These are phyloP conservation scores for Claviceps purpurea DNA, from an alignment of 2,329 filamentous ascomycete genomes.

Conservation along the genomic window DNA sequence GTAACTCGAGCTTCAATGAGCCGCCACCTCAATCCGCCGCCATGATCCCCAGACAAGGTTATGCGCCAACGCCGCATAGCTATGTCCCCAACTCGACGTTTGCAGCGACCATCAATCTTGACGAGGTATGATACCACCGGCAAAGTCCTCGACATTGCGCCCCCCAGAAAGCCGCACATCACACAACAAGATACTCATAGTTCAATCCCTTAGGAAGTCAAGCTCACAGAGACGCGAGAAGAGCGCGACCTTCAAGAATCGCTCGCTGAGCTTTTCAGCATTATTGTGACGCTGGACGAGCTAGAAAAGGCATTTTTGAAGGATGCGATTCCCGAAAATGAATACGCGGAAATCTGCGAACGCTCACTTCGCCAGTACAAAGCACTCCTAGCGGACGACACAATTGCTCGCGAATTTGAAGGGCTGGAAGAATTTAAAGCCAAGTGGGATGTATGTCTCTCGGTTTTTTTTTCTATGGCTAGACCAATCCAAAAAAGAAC, in stretches of 20 bases:
- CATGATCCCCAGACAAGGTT: conserved; percentile 52
- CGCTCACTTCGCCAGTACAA: conserved; percentile 93
- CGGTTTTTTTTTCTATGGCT: not conserved
- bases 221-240: conserved; percentile 70
- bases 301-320: conserved; percentile 94
- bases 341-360: conserved; percentile 95
- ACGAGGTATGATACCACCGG: conserved; percentile 50
- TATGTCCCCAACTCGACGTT: conserved; percentile 77
- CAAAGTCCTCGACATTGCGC: not conserved
- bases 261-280: conserved; percentile 92
- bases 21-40: conserved; percentile 15
- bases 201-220: conserved; percentile 57
- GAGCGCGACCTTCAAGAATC: conserved; percentile 94
- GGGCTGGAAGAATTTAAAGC: conserved; percentile 84
- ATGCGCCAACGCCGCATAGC: conserved; percentile 81
- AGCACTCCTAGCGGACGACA: conserved; percentile 80
- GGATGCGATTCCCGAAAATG: conserved; percentile 79
- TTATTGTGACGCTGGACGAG: conserved; percentile 88
- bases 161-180: not conserved
- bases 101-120: conserved; percentile 82
- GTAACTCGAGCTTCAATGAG: conserved; percentile 13
- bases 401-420: conserved; percentile 75
- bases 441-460: conserved; percentile 65
- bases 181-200: not conserved
- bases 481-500: not conserved